Percentiles rank a stretch among this genome's conserved stretches.
Conservation (phyloP, 192 early-diverging fungal genomes). For the Podila minutissima region DNA sequence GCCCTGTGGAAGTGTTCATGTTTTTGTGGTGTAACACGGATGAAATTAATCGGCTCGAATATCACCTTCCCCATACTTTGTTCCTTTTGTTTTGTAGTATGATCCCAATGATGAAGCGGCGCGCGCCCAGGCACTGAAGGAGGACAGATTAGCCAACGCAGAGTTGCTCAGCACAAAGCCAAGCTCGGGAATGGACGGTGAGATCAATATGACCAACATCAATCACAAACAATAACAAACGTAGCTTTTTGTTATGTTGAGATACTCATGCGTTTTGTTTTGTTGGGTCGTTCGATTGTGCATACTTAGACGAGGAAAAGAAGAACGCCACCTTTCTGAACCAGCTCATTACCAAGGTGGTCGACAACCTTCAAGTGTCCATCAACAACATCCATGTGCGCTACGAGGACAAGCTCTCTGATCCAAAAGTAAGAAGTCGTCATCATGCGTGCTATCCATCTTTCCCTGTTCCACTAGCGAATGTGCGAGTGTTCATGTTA, state of each 20-base stretch:
- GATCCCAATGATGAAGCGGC: slow-evolving; percentile 84
- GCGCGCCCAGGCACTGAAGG: slow-evolving; percentile 81
- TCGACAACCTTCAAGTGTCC: slow-evolving; percentile 96
- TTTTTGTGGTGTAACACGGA: too few relatives aligned
- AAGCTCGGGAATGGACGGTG: slow-evolving; percentile 43
- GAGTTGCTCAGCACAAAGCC: slow-evolving; percentile 65
- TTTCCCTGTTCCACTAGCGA: background rate
- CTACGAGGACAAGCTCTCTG: slow-evolving; percentile 90
- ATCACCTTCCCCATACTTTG: background rate
- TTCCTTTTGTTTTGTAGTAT: slow-evolving; percentile 59
- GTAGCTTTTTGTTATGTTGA: background rate
- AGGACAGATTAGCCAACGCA: slow-evolving; percentile 81
- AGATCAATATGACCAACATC: background rate
- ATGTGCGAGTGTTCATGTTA: too few relatives aligned
- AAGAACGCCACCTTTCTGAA: slow-evolving; percentile 89
- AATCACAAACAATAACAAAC: too few relatives aligned
- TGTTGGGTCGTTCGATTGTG: slow-evolving; percentile 46
- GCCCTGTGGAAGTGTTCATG: background rate
- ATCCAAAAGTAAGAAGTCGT: slow-evolving; percentile 58
- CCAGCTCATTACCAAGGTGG: slow-evolving; percentile 91
- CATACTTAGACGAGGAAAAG: slow-evolving; percentile 60
- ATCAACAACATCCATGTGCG: slow-evolving; percentile 96
- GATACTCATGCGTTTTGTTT: background rate
- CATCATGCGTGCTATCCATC: background rate
- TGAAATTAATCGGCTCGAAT: too few relatives aligned